Conservation (phyloP, 306 rosid species). For the Ormosia emarginata region DNA sequence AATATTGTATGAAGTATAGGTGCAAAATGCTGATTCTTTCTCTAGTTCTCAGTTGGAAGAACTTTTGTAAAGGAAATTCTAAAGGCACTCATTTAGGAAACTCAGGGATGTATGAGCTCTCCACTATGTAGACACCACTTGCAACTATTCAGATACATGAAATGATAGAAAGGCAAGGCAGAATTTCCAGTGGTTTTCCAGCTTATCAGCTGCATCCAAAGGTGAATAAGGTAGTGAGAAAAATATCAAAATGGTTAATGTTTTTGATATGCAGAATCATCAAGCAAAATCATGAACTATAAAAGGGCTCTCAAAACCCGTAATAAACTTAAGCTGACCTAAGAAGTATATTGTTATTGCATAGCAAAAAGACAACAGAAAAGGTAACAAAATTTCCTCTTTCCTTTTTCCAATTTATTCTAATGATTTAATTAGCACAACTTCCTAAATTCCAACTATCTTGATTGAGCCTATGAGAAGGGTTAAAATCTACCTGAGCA, state of each 20-base stretch:
- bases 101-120: background rate
- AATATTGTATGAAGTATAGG: background rate
- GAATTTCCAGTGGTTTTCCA: background rate
- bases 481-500: background rate
- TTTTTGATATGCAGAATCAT: background rate
- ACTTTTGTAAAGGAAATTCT: background rate
- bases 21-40: background rate
- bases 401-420: background rate
- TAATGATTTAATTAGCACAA: too few relatives aligned
- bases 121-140: background rate
- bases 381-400: background rate
- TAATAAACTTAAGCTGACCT: too few relatives aligned
- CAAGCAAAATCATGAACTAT: background rate
- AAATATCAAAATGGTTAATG: background rate
- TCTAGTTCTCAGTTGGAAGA: background rate
- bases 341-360: too few relatives aligned
- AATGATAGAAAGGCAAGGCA: background rate
- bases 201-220: constrained; percentile 18
- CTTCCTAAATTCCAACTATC: too few relatives aligned
- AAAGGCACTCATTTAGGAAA: constrained; percentile 2
- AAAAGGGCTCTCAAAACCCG: background rate
- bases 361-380: background rate
- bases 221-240: background rate
- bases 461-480: background rate
- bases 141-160: background rate